Base-by-base conservation (phyloP, 441 rosid species). In the Gossypium schwendimanii region DNA sequence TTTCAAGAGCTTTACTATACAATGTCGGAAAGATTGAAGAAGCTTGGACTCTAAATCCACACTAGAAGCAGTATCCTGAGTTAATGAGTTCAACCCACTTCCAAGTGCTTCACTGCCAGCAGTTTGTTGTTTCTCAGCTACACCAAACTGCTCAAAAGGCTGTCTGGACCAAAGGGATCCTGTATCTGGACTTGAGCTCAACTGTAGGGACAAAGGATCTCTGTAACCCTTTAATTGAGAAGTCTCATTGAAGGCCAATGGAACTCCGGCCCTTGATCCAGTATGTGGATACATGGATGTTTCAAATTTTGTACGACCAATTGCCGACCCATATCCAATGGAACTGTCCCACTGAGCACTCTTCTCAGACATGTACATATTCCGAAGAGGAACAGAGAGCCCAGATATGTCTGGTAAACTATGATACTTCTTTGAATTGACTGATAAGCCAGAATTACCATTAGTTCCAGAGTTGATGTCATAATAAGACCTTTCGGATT, bases 111-210 rank as follows among this genome's bases (percentile, higher is more conserved):
- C 91, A 71, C 87, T 81, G 24, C 90, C 91, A 66, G 79, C 83
- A 53, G 76, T 78, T 12, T 79, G 80, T 66, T 70, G 78, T 77
- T 81, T 93, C 70, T 90, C 97, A 24, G 90, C 92, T 39, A 89
- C 83, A 58, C 97, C 97, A 83, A 96, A 93, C 86, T 91, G 98
- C 88, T 96, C 99, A 79, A 84, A 88, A 45, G 97, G 99, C 79
- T 96, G 98, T 81, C 87, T 86, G 20, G 96, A 91, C 99, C 99
- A 96, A 54, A 93, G 88, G 4, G 99, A 96, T 72, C 92, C 87
- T 14, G 85, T 75, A 67, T 81, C 83, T 1, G 90, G 36, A 71
- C 77, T 80, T 64, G 89, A 70, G 62, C 76, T 80, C 61, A 80
- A 72, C 54, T 80, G 78, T 61, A 70, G 12, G 2, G 86, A 61